A percentile compares a stretch with the other conserved stretches of the same genome.
Conservation (phyloP, 441 rosid species). For the Jatropha multifida region DNA sequence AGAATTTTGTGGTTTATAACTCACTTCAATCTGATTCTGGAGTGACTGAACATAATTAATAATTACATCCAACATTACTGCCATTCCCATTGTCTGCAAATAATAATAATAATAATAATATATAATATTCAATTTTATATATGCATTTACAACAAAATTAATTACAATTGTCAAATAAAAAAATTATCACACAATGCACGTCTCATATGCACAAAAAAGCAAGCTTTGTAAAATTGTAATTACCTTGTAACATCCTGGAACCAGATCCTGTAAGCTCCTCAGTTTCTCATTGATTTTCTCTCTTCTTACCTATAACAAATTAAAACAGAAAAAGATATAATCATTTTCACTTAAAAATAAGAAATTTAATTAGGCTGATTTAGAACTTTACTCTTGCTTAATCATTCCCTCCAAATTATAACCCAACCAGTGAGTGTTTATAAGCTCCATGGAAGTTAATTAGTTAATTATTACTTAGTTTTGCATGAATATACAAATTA, state of each 20-base stretch:
- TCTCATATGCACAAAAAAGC: neutral
- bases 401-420: too few species aligned
- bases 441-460: too few species aligned
- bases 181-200: neutral
- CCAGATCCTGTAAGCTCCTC: slow-evolving; percentile 57
- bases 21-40: slow-evolving; percentile 75
- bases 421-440: too few species aligned
- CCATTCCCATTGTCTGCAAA: slow-evolving; percentile 74
- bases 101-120: neutral
- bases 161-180: neutral
- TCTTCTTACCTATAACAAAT: slow-evolving; percentile 50
- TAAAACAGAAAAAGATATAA: neutral
- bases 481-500: too few species aligned
- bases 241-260: slow-evolving; percentile 82
- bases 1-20: neutral
- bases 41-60: slow-evolving; percentile 65
- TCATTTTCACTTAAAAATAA: neutral
- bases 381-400: too few species aligned
- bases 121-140: too few species aligned
- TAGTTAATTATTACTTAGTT: too few species aligned
- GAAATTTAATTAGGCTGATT: too few species aligned
- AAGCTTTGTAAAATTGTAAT: neutral
- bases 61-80: slow-evolving; percentile 69
- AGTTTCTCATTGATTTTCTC: slow-evolving; percentile 73
- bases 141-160: too few species aligned